Conservation (phyloP, 208 protist genomes). For the Acanthamoeba rhysodes region DNA sequence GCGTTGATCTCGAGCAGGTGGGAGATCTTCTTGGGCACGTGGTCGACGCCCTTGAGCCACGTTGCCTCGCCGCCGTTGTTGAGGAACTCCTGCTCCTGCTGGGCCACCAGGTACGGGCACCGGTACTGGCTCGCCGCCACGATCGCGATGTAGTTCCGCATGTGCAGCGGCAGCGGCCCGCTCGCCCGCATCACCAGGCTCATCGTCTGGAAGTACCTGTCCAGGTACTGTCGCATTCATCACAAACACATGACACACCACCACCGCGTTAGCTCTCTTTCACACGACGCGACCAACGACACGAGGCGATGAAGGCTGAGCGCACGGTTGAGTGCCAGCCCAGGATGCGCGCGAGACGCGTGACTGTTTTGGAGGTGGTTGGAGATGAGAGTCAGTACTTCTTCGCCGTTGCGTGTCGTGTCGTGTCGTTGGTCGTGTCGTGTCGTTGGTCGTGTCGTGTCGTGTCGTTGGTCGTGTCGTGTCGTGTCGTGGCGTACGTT, state of each 20-base stretch:
- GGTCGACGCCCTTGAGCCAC: conserved; percentile 82
- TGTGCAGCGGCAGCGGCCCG: conserved; percentile 78
- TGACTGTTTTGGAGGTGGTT: neutral
- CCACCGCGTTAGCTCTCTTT: too few species aligned
- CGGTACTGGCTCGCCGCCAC: conserved; percentile 36
- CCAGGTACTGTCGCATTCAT: neutral
- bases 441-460: too few species aligned
- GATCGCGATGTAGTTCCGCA: conserved; percentile 85
- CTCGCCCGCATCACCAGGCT: conserved; percentile 75
- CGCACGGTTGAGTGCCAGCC: neutral
- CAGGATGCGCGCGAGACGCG: neutral
- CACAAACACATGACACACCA: neutral
- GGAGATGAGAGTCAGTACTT: neutral
- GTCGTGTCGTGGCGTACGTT: neutral
- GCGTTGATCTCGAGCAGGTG: conserved; percentile 80
- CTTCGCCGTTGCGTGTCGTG: too few species aligned
- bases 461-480: too few species aligned
- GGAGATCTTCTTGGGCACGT: conserved; percentile 80
- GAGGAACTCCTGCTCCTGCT: conserved; percentile 82
- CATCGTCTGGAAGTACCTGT: conserved; percentile 8
- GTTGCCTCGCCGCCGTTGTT: conserved; percentile 78
- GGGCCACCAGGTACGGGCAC: conserved; percentile 77
- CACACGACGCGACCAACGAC: too few species aligned
- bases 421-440: too few species aligned
- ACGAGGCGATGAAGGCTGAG: neutral